A percentile compares a stretch with the other conserved stretches of the same genome.
Evolutionary conservation across 441 rosid genomes (phyloP).

Genomic region (Corymbia citriodora): DNA sequence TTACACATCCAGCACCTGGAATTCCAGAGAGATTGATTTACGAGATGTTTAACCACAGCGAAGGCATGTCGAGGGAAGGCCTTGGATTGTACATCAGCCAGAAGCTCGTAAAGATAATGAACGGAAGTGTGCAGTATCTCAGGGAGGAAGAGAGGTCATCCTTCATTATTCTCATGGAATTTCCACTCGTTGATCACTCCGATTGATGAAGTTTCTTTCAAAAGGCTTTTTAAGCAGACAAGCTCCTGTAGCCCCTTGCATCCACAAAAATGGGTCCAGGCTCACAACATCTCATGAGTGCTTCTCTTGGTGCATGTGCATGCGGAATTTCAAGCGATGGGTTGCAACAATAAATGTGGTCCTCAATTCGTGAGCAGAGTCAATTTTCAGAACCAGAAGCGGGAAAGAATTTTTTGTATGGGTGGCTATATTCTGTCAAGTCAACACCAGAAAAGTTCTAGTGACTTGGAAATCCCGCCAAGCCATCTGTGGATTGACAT

Average conservation of each 20-base stretch:
- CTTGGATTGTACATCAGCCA: constrained; percentile 62
- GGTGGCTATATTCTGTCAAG: background rate
- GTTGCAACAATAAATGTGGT: background rate
- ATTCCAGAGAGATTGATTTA: constrained; percentile 59
- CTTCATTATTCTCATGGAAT: constrained; percentile 55
- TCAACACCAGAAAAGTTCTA: background rate
- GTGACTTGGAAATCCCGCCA: background rate
- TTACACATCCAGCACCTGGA: constrained; percentile 75
- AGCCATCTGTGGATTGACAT: background rate
- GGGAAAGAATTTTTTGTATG: background rate
- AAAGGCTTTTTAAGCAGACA: background rate
- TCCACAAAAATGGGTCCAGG: background rate
- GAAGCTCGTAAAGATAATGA: constrained; percentile 77
- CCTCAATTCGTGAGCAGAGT: background rate
- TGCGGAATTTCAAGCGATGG: background rate
- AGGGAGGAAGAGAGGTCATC: constrained; percentile 66
- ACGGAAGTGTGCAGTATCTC: constrained; percentile 67
- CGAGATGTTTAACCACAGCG: constrained; percentile 60
- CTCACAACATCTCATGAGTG: background rate
- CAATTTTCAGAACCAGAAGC: background rate
- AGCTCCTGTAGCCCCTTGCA: background rate
- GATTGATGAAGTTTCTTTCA: background rate
- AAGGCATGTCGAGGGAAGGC: constrained; percentile 69
- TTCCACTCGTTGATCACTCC: constrained; percentile 39
- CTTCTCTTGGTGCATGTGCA: background rate